Evolutionary conservation across 768 basidiomycete genomes (phyloP).

Genomic region (Mycena leptocephala): DNA sequence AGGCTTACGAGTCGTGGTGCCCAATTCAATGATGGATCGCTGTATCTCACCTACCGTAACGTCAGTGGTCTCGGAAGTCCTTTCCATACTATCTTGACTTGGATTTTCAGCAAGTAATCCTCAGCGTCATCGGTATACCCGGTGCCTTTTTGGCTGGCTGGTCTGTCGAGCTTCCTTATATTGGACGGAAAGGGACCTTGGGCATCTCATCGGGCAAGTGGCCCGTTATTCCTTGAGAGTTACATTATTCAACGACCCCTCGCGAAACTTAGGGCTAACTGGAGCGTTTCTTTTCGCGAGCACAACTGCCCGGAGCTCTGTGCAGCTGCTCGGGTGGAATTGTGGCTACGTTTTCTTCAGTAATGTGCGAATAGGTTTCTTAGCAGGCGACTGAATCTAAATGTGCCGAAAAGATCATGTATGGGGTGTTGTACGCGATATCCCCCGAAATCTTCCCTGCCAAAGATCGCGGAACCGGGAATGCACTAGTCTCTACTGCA

Average conservation of each 20-base stretch:
- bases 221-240: conserved; percentile 27
- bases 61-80: conserved; percentile 48
- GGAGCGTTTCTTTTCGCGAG: conserved; percentile 83
- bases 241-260: conserved; percentile 61
- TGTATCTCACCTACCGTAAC: conserved; percentile 84
- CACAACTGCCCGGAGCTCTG: conserved; percentile 78
- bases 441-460: conserved; percentile 82
- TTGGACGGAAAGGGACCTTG: conserved; percentile 81
- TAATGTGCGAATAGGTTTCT: conserved; percentile 57
- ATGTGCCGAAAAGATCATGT: conserved; percentile 70
- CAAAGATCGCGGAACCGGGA: conserved; percentile 83
- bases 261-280: conserved; percentile 74
- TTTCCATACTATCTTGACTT: background rate
- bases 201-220: conserved; percentile 74
- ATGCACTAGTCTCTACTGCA: conserved; percentile 74
- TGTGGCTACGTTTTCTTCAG: conserved; percentile 81
- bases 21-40: conserved; percentile 77
- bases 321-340: conserved; percentile 77
- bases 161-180: conserved; percentile 74
- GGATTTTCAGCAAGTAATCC: conserved; percentile 72
- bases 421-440: conserved; percentile 81
- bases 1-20: conserved; percentile 80
- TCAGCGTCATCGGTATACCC: conserved; percentile 79
- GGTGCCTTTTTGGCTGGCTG: conserved; percentile 82
- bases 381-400: background rate